These are phyloP conservation scores for Tremellales sp. DNA, from an alignment of 1,284 basidiomycete genomes.

Conservation along the genomic window DNA sequence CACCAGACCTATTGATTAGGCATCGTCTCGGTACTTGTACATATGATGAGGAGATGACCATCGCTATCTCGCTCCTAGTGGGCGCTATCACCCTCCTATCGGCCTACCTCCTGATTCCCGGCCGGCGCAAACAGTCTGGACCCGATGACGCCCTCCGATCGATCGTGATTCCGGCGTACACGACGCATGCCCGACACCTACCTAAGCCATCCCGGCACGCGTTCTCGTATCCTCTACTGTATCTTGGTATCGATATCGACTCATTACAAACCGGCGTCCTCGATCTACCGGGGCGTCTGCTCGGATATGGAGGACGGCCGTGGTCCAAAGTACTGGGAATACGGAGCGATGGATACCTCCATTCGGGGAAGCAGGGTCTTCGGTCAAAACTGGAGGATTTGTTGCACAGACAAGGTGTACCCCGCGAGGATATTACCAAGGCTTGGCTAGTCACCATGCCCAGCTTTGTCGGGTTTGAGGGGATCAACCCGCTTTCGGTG, in stretches of 20 bases:
- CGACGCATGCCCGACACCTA: conserved; percentile 19
- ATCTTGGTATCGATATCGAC: conserved; percentile 59
- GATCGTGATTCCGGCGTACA: conserved; percentile 17
- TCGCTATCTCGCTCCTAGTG: background rate
- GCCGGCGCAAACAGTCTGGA: background rate
- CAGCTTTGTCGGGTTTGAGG: conserved; percentile 62
- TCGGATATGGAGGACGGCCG: conserved; percentile 23
- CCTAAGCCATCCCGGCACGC: conserved; percentile 17
- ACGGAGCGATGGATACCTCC: conserved; percentile 54
- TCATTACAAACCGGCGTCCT: conserved; percentile 56
- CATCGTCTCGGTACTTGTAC: background rate
- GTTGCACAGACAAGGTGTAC: conserved; percentile 17
- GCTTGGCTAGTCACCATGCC: conserved; percentile 75
- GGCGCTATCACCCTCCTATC: background rate
- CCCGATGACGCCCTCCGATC: conserved; percentile 10
- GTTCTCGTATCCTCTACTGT: conserved; percentile 60
- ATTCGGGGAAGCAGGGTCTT: conserved; percentile 30
- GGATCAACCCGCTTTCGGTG: conserved; percentile 70
- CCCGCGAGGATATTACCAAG: conserved; percentile 46
- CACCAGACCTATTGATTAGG: no score
- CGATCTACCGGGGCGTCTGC: conserved; percentile 49
- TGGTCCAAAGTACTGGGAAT: conserved; percentile 51
- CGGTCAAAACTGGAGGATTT: conserved; percentile 18
- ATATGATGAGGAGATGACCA: background rate
- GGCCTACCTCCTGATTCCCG: background rate